Conservation (phyloP, 2,329 filamentous ascomycete genomes). For the Shiraia bambusicola region DNA sequence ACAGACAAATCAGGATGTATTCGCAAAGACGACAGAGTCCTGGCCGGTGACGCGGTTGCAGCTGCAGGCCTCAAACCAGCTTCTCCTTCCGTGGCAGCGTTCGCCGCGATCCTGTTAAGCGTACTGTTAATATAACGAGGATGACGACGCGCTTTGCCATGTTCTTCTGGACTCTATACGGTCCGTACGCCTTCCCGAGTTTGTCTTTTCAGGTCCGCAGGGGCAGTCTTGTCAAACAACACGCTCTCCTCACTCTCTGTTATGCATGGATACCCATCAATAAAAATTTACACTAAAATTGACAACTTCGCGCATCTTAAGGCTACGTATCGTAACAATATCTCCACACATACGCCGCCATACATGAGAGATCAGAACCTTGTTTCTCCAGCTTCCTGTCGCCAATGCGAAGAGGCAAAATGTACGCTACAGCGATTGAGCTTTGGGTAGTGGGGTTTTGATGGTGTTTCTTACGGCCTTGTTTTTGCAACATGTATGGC, state of each 20-base stretch:
- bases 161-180: constrained; percentile 16
- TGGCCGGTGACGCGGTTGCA: constrained; percentile 18
- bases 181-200: constrained; percentile 24
- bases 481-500: background rate
- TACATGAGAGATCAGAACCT: constrained; percentile 3
- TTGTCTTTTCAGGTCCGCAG: constrained; percentile 16
- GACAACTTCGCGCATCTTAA: constrained; percentile 8
- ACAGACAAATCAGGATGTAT: constrained; percentile 38
- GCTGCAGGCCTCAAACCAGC: constrained; percentile 17
- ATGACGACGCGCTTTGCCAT: constrained; percentile 23
- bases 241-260: constrained; percentile 17
- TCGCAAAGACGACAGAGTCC: constrained; percentile 34
- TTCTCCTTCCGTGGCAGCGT: constrained; percentile 11
- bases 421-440: constrained; percentile 8
- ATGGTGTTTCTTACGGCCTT: constrained; percentile 5
- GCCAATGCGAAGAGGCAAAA: constrained; percentile 1
- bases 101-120: constrained; percentile 23
- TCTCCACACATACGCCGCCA: constrained; percentile 2
- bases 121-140: constrained; percentile 30
- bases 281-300: constrained; percentile 19
- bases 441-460: constrained; percentile 7
- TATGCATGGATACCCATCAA: constrained; percentile 40
- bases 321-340: constrained; percentile 7
- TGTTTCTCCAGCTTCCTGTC: constrained; percentile 6
- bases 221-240: constrained; percentile 26